Conservation (phyloP, 176 grass and related monocot genomes). For the Rhipidocladum racemiflorum region DNA sequence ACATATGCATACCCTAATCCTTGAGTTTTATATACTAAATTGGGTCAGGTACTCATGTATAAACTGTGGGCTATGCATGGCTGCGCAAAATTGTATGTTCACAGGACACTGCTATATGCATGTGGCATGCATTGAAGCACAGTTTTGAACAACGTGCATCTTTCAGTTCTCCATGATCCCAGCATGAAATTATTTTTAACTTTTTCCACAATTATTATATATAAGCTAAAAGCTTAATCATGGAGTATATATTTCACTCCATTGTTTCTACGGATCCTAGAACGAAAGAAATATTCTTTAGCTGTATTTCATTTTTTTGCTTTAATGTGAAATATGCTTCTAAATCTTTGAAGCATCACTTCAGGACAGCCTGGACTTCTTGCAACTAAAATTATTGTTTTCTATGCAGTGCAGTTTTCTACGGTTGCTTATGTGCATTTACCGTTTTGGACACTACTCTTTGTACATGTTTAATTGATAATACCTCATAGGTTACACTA, state of each 20-base stretch:
- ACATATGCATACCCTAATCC: not conserved
- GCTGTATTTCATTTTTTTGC: not conserved
- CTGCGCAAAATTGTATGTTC: not conserved
- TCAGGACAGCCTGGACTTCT: not conserved
- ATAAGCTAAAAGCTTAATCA: not conserved
- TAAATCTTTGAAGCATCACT: not conserved
- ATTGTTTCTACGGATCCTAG: not conserved
- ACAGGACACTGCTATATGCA: not conserved
- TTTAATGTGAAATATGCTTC: not conserved
- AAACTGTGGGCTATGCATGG: not conserved
- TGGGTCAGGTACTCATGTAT: not conserved
- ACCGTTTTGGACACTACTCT: not conserved
- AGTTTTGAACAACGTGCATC: not conserved
- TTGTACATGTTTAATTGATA: not conserved
- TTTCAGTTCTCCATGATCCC: not conserved
- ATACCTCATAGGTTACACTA: not conserved
- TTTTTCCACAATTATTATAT: not conserved
- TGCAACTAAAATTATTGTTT: not conserved
- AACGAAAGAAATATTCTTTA: not conserved
- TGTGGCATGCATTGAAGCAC: not conserved
- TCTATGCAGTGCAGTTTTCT: not conserved
- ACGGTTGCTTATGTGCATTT: not conserved
- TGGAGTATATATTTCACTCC: not conserved
- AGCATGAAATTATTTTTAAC: not conserved
- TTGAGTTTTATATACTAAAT: conserved; percentile 20